A percentile compares a stretch with the other conserved stretches of the same genome.
These are phyloP conservation scores for Sphaerulina populicola DNA, from an alignment of 2,329 filamentous ascomycete species.

Conservation along the genomic window DNA sequence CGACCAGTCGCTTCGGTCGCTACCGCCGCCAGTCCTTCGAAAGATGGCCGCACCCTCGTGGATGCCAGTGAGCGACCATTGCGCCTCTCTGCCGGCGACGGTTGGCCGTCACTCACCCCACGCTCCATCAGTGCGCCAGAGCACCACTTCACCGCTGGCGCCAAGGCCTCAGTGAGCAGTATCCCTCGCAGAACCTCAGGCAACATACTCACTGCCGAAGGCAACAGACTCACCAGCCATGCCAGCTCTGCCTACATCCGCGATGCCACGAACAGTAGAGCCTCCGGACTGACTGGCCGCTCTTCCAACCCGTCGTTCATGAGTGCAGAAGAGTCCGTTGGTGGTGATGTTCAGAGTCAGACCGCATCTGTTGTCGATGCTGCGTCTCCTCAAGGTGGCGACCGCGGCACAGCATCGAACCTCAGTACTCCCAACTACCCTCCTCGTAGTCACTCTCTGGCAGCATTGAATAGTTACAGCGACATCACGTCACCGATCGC, in stretches of 20 bases:
- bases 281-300: conserved; percentile 6
- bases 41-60: conserved; percentile 34
- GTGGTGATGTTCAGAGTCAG: neutral
- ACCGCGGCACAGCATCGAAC: neutral
- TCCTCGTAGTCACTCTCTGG: conserved; percentile 4
- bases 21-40: conserved; percentile 30
- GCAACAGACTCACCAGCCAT: neutral
- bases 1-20: conserved; percentile 32
- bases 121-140: conserved; percentile 13
- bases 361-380: neutral
- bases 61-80: conserved; percentile 34
- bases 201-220: neutral
- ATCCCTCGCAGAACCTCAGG: conserved; percentile 11
- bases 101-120: conserved; percentile 22
- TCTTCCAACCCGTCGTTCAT: conserved; percentile 14
- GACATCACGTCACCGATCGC: neutral
- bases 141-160: conserved; percentile 1
- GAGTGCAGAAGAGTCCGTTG: conserved; percentile 7
- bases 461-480: neutral
- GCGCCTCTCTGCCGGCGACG: conserved; percentile 13
- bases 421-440: neutral
- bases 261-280: neutral
- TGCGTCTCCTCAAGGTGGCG: neutral
- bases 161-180: conserved; percentile 1
- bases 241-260: neutral